Evolutionary conservation across 768 basidiomycete species (phyloP), one percentile per base, ranked within the genome.

Genomic region (Lactifluus piperatus): DNA sequence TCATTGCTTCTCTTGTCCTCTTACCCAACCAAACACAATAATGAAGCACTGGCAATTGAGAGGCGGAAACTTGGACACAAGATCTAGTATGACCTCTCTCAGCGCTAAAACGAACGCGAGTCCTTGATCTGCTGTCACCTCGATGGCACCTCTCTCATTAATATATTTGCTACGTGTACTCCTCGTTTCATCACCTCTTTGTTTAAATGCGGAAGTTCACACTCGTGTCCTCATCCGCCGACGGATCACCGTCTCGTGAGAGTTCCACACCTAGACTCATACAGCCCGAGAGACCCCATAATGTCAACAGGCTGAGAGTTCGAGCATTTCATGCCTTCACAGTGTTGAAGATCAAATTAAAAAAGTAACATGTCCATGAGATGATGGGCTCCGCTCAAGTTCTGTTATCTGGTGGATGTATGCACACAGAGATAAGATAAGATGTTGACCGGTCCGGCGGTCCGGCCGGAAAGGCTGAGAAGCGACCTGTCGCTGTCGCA

Each of bases 391-490:
- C n/a, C 10, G 34, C 13, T 13, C 34, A 11, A 13, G 16, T 39
- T 37, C 2, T 18, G 16, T 39, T 39, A 39, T 39, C 37, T 18
- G 5, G 11, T 36, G 34, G 4, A 36, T 11, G 10, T 36, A 11
- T 11, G 34, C 11, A 39, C 18, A 20, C 16, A 24, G 9, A 50
- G 48, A 55, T 60, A 45, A 55, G 58, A 60, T 55, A 44, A 54
- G 13, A 22, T 9, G 10, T 2, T n/a, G 47, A 16, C 47, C 49
- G 57, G 43, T 22, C 22, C 1, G 3, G 4, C 58, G 58, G 52
- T 24, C 58, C 58, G 58, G 44, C 44, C 27, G 30, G 29, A 24
- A 30, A 5, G 14, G 11, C 29, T 53, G 18, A 8, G 36, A 36
- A 27, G 30, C 47, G 29, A 59, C 58, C 5, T 14, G 52, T 49